Evolutionary conservation across 78 protist species (phyloP).

Genomic region (Tieghemostelium lacteum): DNA sequence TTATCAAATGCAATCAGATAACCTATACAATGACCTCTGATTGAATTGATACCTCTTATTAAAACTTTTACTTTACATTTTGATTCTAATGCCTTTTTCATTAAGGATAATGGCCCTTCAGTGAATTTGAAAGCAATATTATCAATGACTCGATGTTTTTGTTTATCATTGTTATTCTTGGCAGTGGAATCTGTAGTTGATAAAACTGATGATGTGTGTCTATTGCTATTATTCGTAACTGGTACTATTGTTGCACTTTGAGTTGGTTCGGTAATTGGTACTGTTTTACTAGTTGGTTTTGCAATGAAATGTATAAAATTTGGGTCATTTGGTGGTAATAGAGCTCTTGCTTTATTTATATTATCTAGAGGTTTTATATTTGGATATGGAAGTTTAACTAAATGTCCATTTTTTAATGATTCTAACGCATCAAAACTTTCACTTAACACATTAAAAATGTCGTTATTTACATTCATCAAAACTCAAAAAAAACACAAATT

Average conservation of each 20-base stretch:
- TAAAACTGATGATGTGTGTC: not conserved
- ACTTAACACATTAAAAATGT: not conserved
- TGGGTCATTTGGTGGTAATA: slow-evolving; percentile 60
- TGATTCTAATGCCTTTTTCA: slow-evolving; percentile 35
- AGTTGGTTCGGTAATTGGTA: not conserved
- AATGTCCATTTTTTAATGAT: slow-evolving; percentile 26
- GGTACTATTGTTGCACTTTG: not conserved
- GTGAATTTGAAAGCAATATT: slow-evolving; percentile 43
- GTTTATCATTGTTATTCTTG: not conserved
- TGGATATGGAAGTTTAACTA: slow-evolving; percentile 39
- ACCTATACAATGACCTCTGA: slow-evolving; percentile 44
- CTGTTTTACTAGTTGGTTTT: slow-evolving; percentile 3
- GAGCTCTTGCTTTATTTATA: slow-evolving; percentile 42
- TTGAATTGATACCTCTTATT: slow-evolving; percentile 32
- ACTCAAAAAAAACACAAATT: not conserved
- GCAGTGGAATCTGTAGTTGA: not conserved
- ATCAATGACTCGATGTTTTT: slow-evolving; percentile 19
- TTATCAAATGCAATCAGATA: slow-evolving; percentile 62
- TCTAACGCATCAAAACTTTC: slow-evolving; percentile 21
- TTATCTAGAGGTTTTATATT: slow-evolving; percentile 59
- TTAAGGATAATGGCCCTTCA: slow-evolving; percentile 46
- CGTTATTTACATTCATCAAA: not conserved
- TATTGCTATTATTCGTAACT: not conserved
- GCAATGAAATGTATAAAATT: slow-evolving; percentile 23
- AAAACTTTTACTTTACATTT: slow-evolving; percentile 2